Conservation (phyloP, 148 eudicot species). For the Cornus kousa region DNA sequence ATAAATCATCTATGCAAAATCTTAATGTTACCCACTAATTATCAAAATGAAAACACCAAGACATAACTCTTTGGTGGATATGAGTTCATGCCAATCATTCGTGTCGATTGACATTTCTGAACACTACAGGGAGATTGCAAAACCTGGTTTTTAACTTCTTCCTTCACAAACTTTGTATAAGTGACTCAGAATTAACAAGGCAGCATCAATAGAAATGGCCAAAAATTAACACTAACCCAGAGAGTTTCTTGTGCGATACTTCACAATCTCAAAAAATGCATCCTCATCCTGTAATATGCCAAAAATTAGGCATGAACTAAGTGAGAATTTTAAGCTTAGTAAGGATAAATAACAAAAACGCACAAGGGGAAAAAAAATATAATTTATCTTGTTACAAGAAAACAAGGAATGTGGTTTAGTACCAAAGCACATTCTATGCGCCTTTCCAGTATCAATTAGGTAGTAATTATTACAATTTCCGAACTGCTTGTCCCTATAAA, state of each 20-base stretch:
- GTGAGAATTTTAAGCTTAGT: background rate
- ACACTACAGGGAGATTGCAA: background rate
- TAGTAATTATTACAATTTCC: background rate
- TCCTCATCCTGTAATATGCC: slow-evolving; percentile 76
- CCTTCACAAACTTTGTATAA: slow-evolving; percentile 59
- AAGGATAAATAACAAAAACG: too few species aligned
- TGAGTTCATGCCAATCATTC: too few species aligned
- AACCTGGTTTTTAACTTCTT: slow-evolving; percentile 23
- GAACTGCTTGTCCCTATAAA: background rate
- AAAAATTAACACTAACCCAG: slow-evolving; percentile 75
- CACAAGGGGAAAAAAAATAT: background rate
- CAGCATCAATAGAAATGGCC: slow-evolving; percentile 67
- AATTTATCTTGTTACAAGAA: background rate
- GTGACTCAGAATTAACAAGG: slow-evolving; percentile 65
- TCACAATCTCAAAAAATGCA: slow-evolving; percentile 85
- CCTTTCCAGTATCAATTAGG: too few species aligned
- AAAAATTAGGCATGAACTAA: background rate
- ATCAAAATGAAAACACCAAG: background rate
- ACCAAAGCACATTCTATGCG: background rate
- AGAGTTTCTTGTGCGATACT: slow-evolving; percentile 84
- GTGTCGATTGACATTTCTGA: too few species aligned
- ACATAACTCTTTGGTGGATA: too few species aligned
- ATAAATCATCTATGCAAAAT: background rate
- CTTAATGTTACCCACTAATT: background rate
- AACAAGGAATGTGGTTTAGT: too few species aligned